Base-by-base conservation (phyloP, 371 early-diverging fungal genomes). In the Rhizopus stolonifer region DNA sequence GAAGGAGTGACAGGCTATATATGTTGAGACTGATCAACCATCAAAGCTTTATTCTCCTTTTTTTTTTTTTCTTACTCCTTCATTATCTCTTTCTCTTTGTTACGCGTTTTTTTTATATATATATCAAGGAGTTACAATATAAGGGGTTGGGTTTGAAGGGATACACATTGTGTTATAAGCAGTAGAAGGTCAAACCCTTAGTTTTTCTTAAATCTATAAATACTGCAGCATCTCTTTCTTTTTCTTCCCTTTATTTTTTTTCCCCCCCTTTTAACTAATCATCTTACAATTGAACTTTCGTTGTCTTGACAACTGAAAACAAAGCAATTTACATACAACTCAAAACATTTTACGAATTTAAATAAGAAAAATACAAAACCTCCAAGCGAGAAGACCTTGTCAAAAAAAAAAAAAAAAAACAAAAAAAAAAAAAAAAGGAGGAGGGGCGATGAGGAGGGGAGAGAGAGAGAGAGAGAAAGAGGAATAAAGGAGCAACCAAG, bases 291-390 rank as follows among this genome's bases (percentile, higher is more conserved):
- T 21, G 21, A 40, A 17, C 7, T 25, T 40, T 51, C 25, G 42
- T 58, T 58, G 58, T 58, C 58, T 58, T 58, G 58, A 58, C 58
- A 46, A 58, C 40, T 15, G 38, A 25, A 23, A 39, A 36, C 11
- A 25, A 23, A 39, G 26, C 11, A 15, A 38, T 25, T 19, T 32
- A 49, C 39, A 24, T 25, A 39, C 23, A n/a, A 33, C 19, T 43
- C 17, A 18, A 4, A 29, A 5, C 22, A 21, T n/a, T 23, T 34
- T 56, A 55, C 48, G 22, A 17, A 47, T 32, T 9, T 15, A 47
- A 32, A 21, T 42, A 25, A 39, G 31, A 22, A 50, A 9, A 38
- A 50, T 15, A 24, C 25, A 44, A n/a, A n/a, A n/a, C n/a, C n/a
- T n/a, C n/a, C n/a, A n/a, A n/a, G n/a, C n/a, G n/a, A n/a, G n/a